Conservation (phyloP, 805 yeast species). For the Yamadazyma endophytica region DNA sequence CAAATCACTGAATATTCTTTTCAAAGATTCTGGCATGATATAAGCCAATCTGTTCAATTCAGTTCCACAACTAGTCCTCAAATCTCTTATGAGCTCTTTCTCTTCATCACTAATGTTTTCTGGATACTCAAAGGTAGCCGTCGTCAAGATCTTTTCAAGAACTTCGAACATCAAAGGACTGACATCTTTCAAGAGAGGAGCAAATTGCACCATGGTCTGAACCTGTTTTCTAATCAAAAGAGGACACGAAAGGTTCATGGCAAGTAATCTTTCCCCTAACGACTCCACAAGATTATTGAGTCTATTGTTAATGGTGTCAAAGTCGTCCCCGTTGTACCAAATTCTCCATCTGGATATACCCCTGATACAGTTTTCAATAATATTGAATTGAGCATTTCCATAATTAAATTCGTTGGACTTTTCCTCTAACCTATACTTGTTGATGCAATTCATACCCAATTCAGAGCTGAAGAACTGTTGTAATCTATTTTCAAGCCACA, state of each 20-base stretch:
- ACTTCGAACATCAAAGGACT: conserved; percentile 74
- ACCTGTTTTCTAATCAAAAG: conserved; percentile 76
- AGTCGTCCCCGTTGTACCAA: conserved; percentile 68
- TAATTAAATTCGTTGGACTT: conserved; percentile 64
- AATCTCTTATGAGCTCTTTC: conserved; percentile 76
- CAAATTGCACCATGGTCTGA: conserved; percentile 90
- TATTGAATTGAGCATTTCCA: conserved; percentile 77
- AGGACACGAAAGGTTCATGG: conserved; percentile 76
- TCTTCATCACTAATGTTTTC: conserved; percentile 63
- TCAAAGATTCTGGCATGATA: conserved; percentile 88
- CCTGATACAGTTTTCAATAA: conserved; percentile 84
- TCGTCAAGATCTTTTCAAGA: conserved; percentile 76
- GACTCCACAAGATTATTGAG: conserved; percentile 57
- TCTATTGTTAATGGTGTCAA: conserved; percentile 49
- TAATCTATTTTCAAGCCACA: conserved; percentile 75
- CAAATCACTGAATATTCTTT: conserved; percentile 73
- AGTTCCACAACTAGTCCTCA: conserved; percentile 89
- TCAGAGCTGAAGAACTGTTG: conserved; percentile 68
- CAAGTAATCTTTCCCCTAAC: conserved; percentile 69
- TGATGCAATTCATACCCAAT: conserved; percentile 62
- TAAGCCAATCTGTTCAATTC: conserved; percentile 92
- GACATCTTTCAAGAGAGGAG: conserved; percentile 80
- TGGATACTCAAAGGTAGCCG: conserved; percentile 82
- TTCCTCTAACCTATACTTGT: conserved; percentile 50
- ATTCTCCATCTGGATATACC: conserved; percentile 95